phyloP scores from a whole-genome alignment of 257 asterid genomes.

The Gentiana straminea region DNA sequence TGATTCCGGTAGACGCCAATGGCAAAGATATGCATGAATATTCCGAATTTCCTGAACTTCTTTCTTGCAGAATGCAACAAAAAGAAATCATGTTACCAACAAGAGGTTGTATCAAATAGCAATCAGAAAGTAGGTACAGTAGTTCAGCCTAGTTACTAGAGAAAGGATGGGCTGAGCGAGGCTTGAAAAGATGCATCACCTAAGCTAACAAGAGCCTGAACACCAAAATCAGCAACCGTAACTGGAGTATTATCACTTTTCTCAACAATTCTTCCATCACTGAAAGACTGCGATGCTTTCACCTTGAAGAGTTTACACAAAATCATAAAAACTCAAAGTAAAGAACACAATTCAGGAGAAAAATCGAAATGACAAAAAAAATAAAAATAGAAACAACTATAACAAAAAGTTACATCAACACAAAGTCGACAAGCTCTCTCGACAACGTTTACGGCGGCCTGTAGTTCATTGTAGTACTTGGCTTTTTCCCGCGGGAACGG shows the following conservation, averaged over 20 bases:
- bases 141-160: too few species aligned
- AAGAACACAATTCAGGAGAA: not conserved
- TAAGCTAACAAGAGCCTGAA: conserved; percentile 89
- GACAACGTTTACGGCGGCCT: conserved; percentile 71
- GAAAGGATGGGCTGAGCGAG: not conserved
- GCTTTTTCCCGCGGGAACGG: conserved; percentile 57
- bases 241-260: conserved; percentile 85
- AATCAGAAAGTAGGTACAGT: too few species aligned
- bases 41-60: too few species aligned
- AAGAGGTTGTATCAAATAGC: too few species aligned
- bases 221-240: conserved; percentile 93
- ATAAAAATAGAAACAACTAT: not conserved
- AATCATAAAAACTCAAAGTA: not conserved
- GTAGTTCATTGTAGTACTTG: conserved; percentile 55
- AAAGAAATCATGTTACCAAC: too few species aligned
- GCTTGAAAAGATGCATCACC: conserved; percentile 29
- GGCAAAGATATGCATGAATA: too few species aligned
- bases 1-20: too few species aligned
- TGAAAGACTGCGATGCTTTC: conserved; percentile 54
- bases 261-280: conserved; percentile 48
- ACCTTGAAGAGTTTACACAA: conserved; percentile 31
- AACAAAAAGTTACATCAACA: conserved; percentile 44
- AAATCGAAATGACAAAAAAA: not conserved
- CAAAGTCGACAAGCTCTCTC: conserved; percentile 89
- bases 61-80: too few species aligned